Percentiles rank a stretch among this genome's conserved stretches.
Evolutionary conservation across 352 stramenopile species (phyloP).

Genomic region (Elongisporangium undulatum): DNA sequence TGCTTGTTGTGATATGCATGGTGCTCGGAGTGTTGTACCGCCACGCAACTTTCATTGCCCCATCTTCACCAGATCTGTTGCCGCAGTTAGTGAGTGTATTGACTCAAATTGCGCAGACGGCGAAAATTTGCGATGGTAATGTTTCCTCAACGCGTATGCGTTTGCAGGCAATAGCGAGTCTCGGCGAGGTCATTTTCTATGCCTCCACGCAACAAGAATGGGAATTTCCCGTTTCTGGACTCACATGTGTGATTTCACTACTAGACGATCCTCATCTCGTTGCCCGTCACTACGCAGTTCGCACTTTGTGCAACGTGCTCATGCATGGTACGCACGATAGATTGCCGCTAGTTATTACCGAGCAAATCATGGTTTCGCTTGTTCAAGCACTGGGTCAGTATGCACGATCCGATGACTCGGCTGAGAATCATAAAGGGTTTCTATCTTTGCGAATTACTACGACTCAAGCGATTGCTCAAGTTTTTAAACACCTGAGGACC

Average conservation of each 20-base stretch:
- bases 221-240: slow-evolving; percentile 21
- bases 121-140: background rate
- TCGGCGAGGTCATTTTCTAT: slow-evolving; percentile 77
- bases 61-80: slow-evolving; percentile 54
- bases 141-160: slow-evolving; percentile 1
- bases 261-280: slow-evolving; percentile 37
- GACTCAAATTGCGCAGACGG: slow-evolving; percentile 7
- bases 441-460: slow-evolving; percentile 29
- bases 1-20: slow-evolving; percentile 43
- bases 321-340: slow-evolving; percentile 29
- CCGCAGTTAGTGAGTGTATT: slow-evolving; percentile 38
- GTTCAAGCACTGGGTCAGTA: slow-evolving; percentile 23
- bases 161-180: slow-evolving; percentile 26
- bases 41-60: slow-evolving; percentile 65
- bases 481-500: slow-evolving; percentile 40
- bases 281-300: slow-evolving; percentile 49
- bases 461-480: slow-evolving; percentile 47
- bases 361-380: slow-evolving; percentile 32
- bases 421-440: background rate
- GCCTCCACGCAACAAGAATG: slow-evolving; percentile 53
- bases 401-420: slow-evolving; percentile 3
- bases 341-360: slow-evolving; percentile 30
- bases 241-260: slow-evolving; percentile 26
- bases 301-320: slow-evolving; percentile 63
- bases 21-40: slow-evolving; percentile 66